These are phyloP conservation scores for Corylus americana DNA, from an alignment of 306 rosid species.

Conservation along the genomic window DNA sequence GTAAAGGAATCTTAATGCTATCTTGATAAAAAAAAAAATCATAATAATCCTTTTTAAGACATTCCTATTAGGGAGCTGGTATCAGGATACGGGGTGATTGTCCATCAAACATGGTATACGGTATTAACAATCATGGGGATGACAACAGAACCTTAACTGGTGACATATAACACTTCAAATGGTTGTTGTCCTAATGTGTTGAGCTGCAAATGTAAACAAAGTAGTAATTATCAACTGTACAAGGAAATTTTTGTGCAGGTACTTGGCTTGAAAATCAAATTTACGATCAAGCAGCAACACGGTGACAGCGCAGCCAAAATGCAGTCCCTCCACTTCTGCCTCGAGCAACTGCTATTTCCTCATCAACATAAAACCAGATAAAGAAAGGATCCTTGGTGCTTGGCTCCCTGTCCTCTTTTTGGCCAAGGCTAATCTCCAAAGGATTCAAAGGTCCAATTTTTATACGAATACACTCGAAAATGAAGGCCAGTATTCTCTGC, in stretches of 20 bases:
- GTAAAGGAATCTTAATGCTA: not conserved
- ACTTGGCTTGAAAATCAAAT: conserved; percentile 10
- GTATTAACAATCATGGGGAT: not conserved
- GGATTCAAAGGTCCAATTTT: conserved; percentile 82
- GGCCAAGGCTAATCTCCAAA: conserved; percentile 73
- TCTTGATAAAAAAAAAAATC: not conserved
- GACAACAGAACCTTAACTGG: not conserved
- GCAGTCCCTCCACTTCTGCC: conserved; percentile 94
- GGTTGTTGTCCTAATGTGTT: not conserved
- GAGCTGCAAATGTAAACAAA: not conserved
- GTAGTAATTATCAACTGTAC: not conserved
- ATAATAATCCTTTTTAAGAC: not conserved
- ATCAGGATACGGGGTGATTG: not conserved
- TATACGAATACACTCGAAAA: conserved; percentile 64
- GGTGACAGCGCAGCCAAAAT: conserved; percentile 83
- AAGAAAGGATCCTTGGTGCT: conserved; percentile 79
- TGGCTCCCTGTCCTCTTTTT: conserved; percentile 72
- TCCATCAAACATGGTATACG: not conserved
- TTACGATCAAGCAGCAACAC: conserved; percentile 34
- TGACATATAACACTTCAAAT: too few species aligned
- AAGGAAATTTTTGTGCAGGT: not conserved
- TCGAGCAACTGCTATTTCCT: conserved; percentile 94
- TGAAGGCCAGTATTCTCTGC: conserved; percentile 69
- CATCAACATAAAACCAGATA: conserved; percentile 91
- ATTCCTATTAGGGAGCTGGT: not conserved